Base-by-base conservation (phyloP, 1,284 basidiomycete genomes). In the Hemileia vastatrix region DNA sequence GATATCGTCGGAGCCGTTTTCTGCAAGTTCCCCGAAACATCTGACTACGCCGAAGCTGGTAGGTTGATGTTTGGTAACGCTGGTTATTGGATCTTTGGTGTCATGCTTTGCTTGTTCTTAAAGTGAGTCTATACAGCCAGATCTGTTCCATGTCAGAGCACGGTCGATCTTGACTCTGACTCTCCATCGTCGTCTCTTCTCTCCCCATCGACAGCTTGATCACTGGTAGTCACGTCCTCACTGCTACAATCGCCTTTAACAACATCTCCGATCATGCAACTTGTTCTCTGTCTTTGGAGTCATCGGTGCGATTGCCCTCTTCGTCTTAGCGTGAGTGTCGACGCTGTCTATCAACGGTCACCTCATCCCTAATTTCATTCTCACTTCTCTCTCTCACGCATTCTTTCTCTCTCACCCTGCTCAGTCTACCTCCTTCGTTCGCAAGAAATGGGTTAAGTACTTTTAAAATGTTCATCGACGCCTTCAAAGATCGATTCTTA, bases 151-250 rank as follows among this genome's bases (percentile, higher is more conserved):
- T 27, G 27, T 27, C 27, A 27, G 27, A 27, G 27, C 27, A 27
- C 27, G 27, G 27, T 27, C 27, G 27, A 27, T 27, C 27, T 27
- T 27, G 27, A 27, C 57, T 40, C 43, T 43, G 52, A 21, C 57
- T 62, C 60, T 62, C 52, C 24, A 44, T 57, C 56, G 53, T 44
- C 33, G 51, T 21, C 11, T 32, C 11, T 32, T 58, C 61, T 56
- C 43, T 62, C 23, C 23, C 52, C 36, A 45, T 54, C 32, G 45
- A 60, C 59, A 64, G 32, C 19, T 51, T 65, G 36, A 51, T 54
- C 31, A 62, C 58, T n/a, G 64, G 64, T 13, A 72, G 71, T 1
- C 71, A 74, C 57, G 68, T 68, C 50, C 66, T 72, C n/a, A 72
- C 71, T 6, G 71, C 70, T 21, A 68, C 67, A 19, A 67, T 70